Conservation (phyloP, 352 stramenopile genomes). For the Globisporangium paddicum region DNA sequence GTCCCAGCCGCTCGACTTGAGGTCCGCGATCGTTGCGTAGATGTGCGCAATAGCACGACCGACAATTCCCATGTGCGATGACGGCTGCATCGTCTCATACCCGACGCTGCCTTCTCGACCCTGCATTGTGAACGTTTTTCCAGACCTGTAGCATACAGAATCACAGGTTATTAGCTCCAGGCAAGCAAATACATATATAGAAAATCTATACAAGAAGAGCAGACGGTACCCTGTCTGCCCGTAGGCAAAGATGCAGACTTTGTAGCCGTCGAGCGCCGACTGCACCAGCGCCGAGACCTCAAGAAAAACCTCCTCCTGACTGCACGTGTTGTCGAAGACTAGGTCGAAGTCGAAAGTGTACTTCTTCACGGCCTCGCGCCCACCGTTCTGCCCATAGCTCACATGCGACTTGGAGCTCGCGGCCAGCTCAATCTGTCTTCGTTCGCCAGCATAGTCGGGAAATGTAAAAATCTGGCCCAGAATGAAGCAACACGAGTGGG, state of each 20-base stretch:
- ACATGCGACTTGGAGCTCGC: conserved; percentile 59
- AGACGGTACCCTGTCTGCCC: conserved; percentile 63
- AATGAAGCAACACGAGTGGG: neutral
- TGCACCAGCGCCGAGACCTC: conserved; percentile 95
- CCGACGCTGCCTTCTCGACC: conserved; percentile 37
- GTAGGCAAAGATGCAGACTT: conserved; percentile 96
- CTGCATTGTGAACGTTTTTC: conserved; percentile 89
- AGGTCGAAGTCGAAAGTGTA: conserved; percentile 97
- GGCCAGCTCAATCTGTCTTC: conserved; percentile 68
- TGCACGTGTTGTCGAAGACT: conserved; percentile 92
- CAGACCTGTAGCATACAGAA: conserved; percentile 35
- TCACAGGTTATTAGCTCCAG: neutral
- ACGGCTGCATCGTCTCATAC: conserved; percentile 33
- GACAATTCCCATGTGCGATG: conserved; percentile 73
- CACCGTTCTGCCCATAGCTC: conserved; percentile 62
- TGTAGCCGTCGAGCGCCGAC: conserved; percentile 93
- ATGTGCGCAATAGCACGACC: conserved; percentile 75
- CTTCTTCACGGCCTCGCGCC: conserved; percentile 65
- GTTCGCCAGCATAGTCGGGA: conserved; percentile 60
- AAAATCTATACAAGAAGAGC: neutral
- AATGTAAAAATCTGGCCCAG: conserved; percentile 63
- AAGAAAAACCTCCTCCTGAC: conserved; percentile 96
- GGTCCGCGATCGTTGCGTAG: conserved; percentile 57
- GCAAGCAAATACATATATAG: too few species aligned
- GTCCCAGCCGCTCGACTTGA: conserved; percentile 65